Evolutionary conservation across 2,329 filamentous ascomycete genomes (phyloP).

Genomic region (Talaromyces sp.): DNA sequence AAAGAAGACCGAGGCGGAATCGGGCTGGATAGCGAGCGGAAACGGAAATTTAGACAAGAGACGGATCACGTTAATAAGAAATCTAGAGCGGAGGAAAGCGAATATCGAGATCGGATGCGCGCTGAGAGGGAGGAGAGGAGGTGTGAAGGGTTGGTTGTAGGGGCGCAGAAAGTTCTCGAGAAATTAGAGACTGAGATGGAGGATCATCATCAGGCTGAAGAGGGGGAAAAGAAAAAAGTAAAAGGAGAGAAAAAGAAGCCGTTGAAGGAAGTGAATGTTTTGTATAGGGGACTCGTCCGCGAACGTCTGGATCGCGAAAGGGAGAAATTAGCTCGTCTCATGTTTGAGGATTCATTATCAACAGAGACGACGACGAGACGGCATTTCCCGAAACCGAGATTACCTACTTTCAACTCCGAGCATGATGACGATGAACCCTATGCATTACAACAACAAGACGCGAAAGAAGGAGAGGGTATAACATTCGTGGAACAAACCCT

Average conservation of each 20-base stretch:
- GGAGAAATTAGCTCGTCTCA: conserved; percentile 27
- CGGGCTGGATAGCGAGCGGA: conserved; percentile 76
- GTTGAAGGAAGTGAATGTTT: conserved; percentile 64
- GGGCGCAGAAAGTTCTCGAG: conserved; percentile 79
- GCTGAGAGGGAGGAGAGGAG: conserved; percentile 64
- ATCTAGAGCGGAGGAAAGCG: conserved; percentile 59
- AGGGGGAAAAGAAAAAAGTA: not conserved
- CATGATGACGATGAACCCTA: conserved; percentile 47
- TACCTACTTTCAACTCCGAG: conserved; percentile 51
- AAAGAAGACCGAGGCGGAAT: conserved; percentile 80
- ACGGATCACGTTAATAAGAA: conserved; percentile 48
- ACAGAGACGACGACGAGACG: conserved; percentile 21
- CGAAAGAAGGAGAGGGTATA: conserved; percentile 49
- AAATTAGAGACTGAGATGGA: conserved; percentile 61
- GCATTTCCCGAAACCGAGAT: conserved; percentile 33
- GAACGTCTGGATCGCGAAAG: conserved; percentile 58
- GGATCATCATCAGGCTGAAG: not conserved
- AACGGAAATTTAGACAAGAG: conserved; percentile 65
- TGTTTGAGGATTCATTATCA: conserved; percentile 27
- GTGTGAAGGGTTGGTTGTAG: conserved; percentile 64
- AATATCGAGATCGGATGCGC: conserved; percentile 68
- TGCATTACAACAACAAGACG: conserved; percentile 42
- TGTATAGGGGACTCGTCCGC: conserved; percentile 72
- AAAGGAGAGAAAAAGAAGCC: conserved; percentile 37
- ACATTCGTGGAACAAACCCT: conserved; percentile 46